Base-by-base conservation (phyloP, 306 rosid species). In the Gastrolobium villosum region DNA sequence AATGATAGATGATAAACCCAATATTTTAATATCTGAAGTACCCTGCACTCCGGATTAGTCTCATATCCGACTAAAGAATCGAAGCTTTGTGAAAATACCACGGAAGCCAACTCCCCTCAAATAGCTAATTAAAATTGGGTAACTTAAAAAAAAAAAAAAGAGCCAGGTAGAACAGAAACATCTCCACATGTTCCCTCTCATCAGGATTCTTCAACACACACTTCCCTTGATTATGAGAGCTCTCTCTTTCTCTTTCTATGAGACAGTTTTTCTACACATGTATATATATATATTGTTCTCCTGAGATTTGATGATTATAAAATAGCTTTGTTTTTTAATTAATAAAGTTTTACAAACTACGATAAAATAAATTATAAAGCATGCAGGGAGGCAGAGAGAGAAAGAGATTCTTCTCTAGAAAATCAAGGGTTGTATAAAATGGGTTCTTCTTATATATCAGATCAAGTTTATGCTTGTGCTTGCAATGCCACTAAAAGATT, bases 111-210 rank as follows among this genome's bases (percentile, higher is more conserved):
- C 0, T 20, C 26, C 0, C 26, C 1, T 20, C 26, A 20, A 20
- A 20, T 0, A 20, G 26, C 0, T 20, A 20, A 20, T 20, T 20
- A 20, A 1, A 20, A 1, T 20, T 20, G 26, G 26, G 26, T 20
- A 20, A 20, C 26, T 20, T 20, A 20, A 20, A 20, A 20, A 20
- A 20, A 60, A 20, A 20, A 20, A 20, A 20, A 20, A 60, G 79
- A 80, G 84, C 77, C 10, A 10, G 55, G 72, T 6, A 35, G 67
- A 83, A 84, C 45, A 66, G 86, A 54, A 84, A 81, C 90, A 87
- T 7, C 71, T 88, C 82, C 91, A 90, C 76, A 87, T 85, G 77
- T 87, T 87, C 88, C 85, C 86, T 89, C 72, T 77, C 87, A 87
- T 90, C 66, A 92, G 90, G 69, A 92, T 90, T 87, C 89, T 79